Conservation (phyloP, 2,329 filamentous ascomycete species). For the Dichotomopilus funicola region DNA sequence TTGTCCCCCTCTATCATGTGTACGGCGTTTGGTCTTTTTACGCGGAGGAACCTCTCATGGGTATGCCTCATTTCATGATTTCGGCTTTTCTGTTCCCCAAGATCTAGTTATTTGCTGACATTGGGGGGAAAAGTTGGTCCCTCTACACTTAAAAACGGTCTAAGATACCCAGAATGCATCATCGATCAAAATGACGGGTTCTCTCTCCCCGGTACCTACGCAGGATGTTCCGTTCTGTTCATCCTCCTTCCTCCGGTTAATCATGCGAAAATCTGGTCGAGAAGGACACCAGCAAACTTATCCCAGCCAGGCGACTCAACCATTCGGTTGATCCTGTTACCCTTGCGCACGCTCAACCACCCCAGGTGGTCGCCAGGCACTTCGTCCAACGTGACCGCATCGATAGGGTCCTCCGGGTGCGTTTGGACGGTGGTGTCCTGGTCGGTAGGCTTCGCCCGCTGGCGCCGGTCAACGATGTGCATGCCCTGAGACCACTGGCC, state of each 20-base stretch:
- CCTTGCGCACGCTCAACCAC: slow-evolving; percentile 68
- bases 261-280: slow-evolving; percentile 58
- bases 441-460: slow-evolving; percentile 46
- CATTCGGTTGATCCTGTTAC: slow-evolving; percentile 76
- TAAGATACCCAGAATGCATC: slow-evolving; percentile 18
- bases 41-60: slow-evolving; percentile 10
- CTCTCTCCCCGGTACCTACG: too few species aligned
- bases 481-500: slow-evolving; percentile 95
- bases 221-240: not conserved
- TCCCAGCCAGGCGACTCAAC: slow-evolving; percentile 61
- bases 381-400: slow-evolving; percentile 44
- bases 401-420: slow-evolving; percentile 36
- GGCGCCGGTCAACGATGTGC: slow-evolving; percentile 74
- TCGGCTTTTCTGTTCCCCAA: not conserved
- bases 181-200: slow-evolving; percentile 1
- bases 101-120: slow-evolving; percentile 17
- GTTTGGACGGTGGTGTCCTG: slow-evolving; percentile 25
- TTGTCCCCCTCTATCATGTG: not conserved
- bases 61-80: slow-evolving; percentile 17
- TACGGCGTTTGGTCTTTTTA: not conserved
- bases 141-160: not conserved
- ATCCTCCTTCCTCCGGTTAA: not conserved
- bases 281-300: slow-evolving; percentile 57
- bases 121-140: slow-evolving; percentile 4
- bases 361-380: slow-evolving; percentile 64